Evolutionary conservation across 129 eudicot species (phyloP).

Genomic region (Helichrysum umbraculigerum): DNA sequence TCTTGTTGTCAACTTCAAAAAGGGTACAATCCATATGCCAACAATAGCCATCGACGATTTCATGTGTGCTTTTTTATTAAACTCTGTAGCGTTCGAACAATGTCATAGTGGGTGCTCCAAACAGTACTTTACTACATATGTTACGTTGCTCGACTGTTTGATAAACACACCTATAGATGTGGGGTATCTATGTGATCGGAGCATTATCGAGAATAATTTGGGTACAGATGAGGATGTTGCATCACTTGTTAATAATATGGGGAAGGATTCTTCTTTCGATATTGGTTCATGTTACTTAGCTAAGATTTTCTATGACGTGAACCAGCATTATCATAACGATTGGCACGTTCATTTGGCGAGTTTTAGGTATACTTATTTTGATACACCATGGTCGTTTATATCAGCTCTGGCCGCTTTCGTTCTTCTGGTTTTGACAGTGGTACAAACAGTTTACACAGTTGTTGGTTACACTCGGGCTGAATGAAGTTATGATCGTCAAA

Average conservation of each 20-base stretch:
- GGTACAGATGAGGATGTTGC: conserved; percentile 79
- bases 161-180: conserved; percentile 59
- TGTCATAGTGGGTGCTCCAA: conserved; percentile 60
- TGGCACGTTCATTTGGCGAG: conserved; percentile 80
- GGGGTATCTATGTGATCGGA: conserved; percentile 50
- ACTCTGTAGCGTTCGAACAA: conserved; percentile 79
- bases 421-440: conserved; percentile 52
- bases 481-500: too few species aligned
- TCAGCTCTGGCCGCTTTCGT: conserved; percentile 69
- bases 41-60: conserved; percentile 62
- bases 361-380: conserved; percentile 67
- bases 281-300: conserved; percentile 56
- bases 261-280: conserved; percentile 65
- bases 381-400: conserved; percentile 75
- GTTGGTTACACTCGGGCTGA: conserved; percentile 31
- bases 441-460: conserved; percentile 59
- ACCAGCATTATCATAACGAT: conserved; percentile 42
- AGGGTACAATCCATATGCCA: conserved; percentile 65
- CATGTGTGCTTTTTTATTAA: conserved; percentile 61
- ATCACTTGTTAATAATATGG: conserved; percentile 59
- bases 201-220: conserved; percentile 69
- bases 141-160: conserved; percentile 64
- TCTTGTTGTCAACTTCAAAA: conserved; percentile 43
- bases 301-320: conserved; percentile 55
- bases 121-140: conserved; percentile 73